phyloP scores from a whole-genome alignment of 441 rosid genomes.

The Pelargonium fulgidum region DNA sequence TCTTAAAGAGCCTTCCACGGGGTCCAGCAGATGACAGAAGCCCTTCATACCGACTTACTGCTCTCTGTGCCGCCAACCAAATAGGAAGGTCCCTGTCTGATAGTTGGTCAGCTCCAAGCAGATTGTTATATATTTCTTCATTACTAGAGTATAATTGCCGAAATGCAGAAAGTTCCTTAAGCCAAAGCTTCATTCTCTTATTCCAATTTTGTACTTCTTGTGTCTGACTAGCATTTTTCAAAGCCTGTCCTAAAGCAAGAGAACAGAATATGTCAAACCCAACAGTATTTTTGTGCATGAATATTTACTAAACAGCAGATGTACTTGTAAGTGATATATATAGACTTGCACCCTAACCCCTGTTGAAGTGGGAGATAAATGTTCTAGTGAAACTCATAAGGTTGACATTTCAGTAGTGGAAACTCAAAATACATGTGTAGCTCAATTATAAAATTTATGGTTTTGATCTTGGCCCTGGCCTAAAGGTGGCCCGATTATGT shows the following conservation, averaged over 20 bases:
- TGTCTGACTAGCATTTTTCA: slow-evolving; percentile 42
- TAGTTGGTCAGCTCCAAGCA: slow-evolving; percentile 37
- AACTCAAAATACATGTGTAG: too few relatives aligned
- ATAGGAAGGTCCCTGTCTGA: slow-evolving; percentile 71
- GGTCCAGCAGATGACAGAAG: slow-evolving; percentile 84
- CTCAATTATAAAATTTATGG: too few relatives aligned
- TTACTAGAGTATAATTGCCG: slow-evolving; percentile 44
- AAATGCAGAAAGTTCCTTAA: slow-evolving; percentile 52
- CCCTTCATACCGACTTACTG: slow-evolving; percentile 83
- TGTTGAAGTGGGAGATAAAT: neutral
- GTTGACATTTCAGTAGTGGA: too few relatives aligned
- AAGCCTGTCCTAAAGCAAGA: slow-evolving; percentile 39
- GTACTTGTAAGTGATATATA: too few relatives aligned
- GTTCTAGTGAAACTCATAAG: too few relatives aligned
- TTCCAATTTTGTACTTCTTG: slow-evolving; percentile 46
- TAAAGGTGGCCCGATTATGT: too few relatives aligned
- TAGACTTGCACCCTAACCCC: neutral
- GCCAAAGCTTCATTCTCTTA: slow-evolving; percentile 52
- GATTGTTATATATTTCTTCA: slow-evolving; percentile 38
- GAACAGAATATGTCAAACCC: slow-evolving; percentile 18
- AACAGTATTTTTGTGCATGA: neutral
- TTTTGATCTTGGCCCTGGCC: too few relatives aligned
- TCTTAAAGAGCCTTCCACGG: slow-evolving; percentile 73
- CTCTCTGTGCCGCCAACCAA: slow-evolving; percentile 87
- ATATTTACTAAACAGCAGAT: neutral